Evolutionary conservation across 805 yeast genomes (phyloP).

Genomic region (Wickerhamomyces ciferrii): DNA sequence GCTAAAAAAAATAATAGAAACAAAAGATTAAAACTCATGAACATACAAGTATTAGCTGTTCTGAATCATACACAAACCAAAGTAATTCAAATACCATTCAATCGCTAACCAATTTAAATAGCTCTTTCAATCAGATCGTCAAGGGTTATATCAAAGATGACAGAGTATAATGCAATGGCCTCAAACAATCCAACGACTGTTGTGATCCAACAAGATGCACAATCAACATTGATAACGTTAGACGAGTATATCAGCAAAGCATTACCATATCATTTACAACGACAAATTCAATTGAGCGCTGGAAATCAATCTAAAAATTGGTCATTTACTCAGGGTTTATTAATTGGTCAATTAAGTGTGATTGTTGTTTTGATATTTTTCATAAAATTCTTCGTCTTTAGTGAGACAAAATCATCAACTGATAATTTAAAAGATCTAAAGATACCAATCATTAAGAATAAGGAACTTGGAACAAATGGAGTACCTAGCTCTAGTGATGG

Average conservation of each 20-base stretch:
- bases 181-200: conserved; percentile 13
- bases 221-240: conserved; percentile 25
- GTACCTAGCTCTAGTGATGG: conserved; percentile 10
- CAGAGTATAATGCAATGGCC: neutral
- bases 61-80: no score
- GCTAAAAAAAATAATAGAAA: no score
- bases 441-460: conserved; percentile 17
- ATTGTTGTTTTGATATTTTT: conserved; percentile 57
- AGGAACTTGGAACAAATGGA: conserved; percentile 8
- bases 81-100: no score
- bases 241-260: conserved; percentile 32
- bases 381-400: conserved; percentile 71
- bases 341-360: conserved; percentile 71
- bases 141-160: no score
- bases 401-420: conserved; percentile 42
- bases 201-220: conserved; percentile 16
- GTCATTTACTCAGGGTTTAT: conserved; percentile 76
- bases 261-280: conserved; percentile 29
- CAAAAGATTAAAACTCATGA: no score
- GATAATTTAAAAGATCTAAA: conserved; percentile 20
- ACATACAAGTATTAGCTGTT: no score
- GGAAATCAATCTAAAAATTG: conserved; percentile 28
- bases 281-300: conserved; percentile 22
- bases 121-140: no score
- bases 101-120: no score